Conservation (phyloP, 139 green algal species). For the Chlamydomonas schloesseri region DNA sequence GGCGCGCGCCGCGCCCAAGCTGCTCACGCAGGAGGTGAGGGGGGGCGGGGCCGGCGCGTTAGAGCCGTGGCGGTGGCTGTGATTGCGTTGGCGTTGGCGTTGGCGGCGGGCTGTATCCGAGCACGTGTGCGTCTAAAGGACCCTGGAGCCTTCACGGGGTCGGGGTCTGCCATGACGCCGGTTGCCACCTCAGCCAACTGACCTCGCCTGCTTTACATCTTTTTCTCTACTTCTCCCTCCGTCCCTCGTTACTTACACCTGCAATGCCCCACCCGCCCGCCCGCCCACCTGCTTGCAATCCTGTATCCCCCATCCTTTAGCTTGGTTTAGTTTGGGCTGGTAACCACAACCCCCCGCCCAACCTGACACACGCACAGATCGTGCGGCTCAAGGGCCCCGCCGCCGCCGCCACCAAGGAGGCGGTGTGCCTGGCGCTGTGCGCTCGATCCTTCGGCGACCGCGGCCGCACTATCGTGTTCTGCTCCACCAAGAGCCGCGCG, state of each 20-base stretch:
- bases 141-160: no score
- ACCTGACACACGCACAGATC: slow-evolving; percentile 55
- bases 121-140: no score
- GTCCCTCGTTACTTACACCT: no score
- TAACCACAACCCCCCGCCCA: background rate
- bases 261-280: background rate
- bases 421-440: slow-evolving; percentile 88
- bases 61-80: no score
- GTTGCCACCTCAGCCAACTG: no score
- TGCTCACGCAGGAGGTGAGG: slow-evolving; percentile 86
- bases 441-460: slow-evolving; percentile 69
- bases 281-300: background rate
- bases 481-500: slow-evolving; percentile 87
- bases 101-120: no score
- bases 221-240: no score
- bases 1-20: slow-evolving; percentile 67
- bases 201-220: no score
- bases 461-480: slow-evolving; percentile 93
- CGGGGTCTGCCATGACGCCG: no score
- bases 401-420: slow-evolving; percentile 84
- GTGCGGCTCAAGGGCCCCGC: slow-evolving; percentile 82
- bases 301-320: no score
- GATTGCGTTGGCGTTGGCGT: no score
- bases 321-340: no score
- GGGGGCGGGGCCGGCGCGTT: background rate